Conservation (phyloP, 1,284 basidiomycete species). For the Microbotryum violaceum region DNA sequence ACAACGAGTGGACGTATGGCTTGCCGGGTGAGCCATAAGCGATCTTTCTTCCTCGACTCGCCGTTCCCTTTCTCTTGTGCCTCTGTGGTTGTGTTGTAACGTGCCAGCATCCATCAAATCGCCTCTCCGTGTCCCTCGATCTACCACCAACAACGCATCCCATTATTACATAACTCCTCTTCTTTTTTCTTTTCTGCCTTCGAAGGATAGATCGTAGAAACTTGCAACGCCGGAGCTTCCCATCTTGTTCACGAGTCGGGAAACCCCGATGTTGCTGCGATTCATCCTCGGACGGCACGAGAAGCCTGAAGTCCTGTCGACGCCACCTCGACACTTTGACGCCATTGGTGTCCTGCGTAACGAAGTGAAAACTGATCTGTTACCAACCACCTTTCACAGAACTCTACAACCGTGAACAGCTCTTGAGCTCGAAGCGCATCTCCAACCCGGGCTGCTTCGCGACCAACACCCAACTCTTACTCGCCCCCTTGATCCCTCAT, state of each 20-base stretch:
- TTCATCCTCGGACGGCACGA: no score
- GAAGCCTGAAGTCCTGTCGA: neutral
- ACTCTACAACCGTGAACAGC: slow-evolving; percentile 68
- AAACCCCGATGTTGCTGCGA: no score
- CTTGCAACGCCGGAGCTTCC: no score
- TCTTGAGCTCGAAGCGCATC: slow-evolving; percentile 69
- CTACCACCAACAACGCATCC: no score
- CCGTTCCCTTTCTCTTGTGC: slow-evolving; percentile 6
- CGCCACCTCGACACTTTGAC: neutral
- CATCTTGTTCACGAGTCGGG: no score
- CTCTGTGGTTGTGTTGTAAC: no score
- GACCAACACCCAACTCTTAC: slow-evolving; percentile 81
- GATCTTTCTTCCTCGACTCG: slow-evolving; percentile 20
- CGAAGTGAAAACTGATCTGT: neutral
- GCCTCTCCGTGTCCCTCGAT: no score
- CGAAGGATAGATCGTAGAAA: no score
- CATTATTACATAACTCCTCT: no score
- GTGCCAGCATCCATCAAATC: no score
- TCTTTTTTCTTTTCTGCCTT: no score
- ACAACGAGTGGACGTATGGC: slow-evolving; percentile 91
- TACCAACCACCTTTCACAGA: slow-evolving; percentile 50
- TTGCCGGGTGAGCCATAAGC: slow-evolving; percentile 79
- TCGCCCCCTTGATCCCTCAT: slow-evolving; percentile 77
- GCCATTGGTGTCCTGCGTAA: neutral
- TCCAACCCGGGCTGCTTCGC: slow-evolving; percentile 98